A percentile compares a stretch with the other conserved stretches of the same genome.
Conservation (phyloP, 495 filamentous ascomycete species). For the Glarea lozoyensis region DNA sequence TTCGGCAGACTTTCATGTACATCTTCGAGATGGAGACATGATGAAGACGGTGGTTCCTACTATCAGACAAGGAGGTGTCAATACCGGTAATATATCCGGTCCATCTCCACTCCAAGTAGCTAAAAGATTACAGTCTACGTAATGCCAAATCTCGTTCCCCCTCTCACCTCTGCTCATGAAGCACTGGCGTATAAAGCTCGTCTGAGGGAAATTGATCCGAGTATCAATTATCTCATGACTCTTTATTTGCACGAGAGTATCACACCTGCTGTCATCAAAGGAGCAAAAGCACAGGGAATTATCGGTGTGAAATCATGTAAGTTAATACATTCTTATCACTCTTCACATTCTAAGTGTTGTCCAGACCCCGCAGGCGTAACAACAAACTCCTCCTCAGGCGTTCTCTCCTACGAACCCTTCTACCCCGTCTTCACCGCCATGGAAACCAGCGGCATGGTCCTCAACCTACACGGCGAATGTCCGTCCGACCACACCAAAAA, state of each 20-base stretch:
- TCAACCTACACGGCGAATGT: conserved; percentile 52
- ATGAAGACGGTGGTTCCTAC: neutral
- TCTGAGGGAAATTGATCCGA: neutral
- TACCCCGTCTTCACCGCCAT: conserved; percentile 76
- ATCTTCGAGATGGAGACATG: neutral
- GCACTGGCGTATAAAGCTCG: neutral
- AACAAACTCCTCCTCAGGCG: conserved; percentile 77
- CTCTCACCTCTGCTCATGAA: neutral
- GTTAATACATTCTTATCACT: conserved; percentile 14
- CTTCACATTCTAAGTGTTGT: neutral
- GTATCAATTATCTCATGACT: neutral
- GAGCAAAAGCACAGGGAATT: conserved; percentile 58
- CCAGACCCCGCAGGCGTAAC: conserved; percentile 36
- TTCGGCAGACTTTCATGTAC: neutral
- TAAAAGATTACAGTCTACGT: no score
- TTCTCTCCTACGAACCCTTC: conserved; percentile 60
- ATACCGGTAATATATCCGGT: no score
- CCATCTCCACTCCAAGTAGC: no score
- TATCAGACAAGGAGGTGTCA: neutral
- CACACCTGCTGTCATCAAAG: conserved; percentile 67
- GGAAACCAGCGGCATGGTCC: conserved; percentile 38
- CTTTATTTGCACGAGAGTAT: conserved; percentile 31
- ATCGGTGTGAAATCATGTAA: conserved; percentile 62
- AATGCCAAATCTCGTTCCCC: neutral
- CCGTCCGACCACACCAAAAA: conserved; percentile 24